Evolutionary conservation across 169 alveolate genomes (phyloP), one percentile per base, ranked within the genome.

Genomic region (Cryptosporidium sp.): DNA sequence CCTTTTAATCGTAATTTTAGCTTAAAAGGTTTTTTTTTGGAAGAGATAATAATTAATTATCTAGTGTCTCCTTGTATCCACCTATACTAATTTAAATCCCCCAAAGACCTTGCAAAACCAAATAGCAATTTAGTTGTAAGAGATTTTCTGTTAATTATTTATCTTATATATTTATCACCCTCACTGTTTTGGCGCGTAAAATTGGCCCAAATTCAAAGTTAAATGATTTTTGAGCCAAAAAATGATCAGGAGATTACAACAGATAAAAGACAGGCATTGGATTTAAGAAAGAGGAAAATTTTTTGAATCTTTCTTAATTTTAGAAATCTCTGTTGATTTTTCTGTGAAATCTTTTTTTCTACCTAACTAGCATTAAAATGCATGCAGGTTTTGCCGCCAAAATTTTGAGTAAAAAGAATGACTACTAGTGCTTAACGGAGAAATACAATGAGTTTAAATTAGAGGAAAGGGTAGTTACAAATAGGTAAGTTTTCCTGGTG

Each of bases 71-170:
- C 35, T 12, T 55, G 14, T 23, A 23, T 35, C 23, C 2, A 10
- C 3, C 35, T 21, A 55, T n/a, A n/a, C 37, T 21, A 55, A 23
- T n/a, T 55, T 55, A 55, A 55, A 55, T 48, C 55, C 29, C 8
- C 35, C 67, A 6, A 55, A 55, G 29, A 26, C 29, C 21, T 55
- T 55, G 67, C 67, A 55, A 55, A 55, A 55, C 67, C 67, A 55
- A 48, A 26, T 1, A 55, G 7, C 67, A 55, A 55, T 21, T 55
- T 55, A 26, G 37, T 55, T n/a, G 35, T 2, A 14, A 9, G 67
- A 26, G 9, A 8, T 21, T 55, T 55, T 23, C 7, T 9, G 2
- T 55, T n/a, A 21, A 16, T 6, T n/a, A 21, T 21, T n/a, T n/a
- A 21, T 9, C 7, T n/a, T 55, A 9, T 5, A 23, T 55, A 55